Evolutionary conservation across 192 early-diverging fungal genomes (phyloP), one percentile per base, ranked within the genome.

Genomic region (Phlyctochytrium bullatum): DNA sequence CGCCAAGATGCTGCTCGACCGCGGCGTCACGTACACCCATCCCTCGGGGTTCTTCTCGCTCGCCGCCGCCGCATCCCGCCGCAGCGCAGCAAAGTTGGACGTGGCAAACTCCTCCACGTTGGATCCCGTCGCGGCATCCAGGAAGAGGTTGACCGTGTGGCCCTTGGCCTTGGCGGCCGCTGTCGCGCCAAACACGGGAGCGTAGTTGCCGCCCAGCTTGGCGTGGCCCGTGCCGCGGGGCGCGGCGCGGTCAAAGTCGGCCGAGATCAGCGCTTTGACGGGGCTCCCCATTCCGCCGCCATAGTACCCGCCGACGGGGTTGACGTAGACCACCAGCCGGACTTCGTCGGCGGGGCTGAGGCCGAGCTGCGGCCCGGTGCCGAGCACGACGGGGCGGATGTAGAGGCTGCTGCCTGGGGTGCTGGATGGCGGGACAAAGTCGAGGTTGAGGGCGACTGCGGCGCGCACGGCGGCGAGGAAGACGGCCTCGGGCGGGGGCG

Each of bases 151-250:
- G 72, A 92, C 82, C 33, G 83, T 73, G 68, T 85, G 90, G 29
- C 89, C 90, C 32, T 80, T 69, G 51, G 83, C 75, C 64, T 88
- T 89, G 34, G 88, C 88, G 0, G 71, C 76, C 27, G 75, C 68
- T 28, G 88, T 86, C 12, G 86, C 83, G 20, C 67, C 71, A 28
- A 92, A 76, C 1, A 83, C 80, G 27, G 86, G 84, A 3, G 69
- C 88, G 67, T 92, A 92, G 72, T 92, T 92, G 12, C 90, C 90
- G 29, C 87, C 89, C 31, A 89, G 65, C 69, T 92, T 92, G 60
- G 79, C 73, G 54, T 83, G 75, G 34, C 90, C 90, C 16, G 71
- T 78, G 17, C 83, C 83, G 62, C 74, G 56, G 16, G 83, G 71
- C 4, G 83, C 80, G 20, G 83, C 86, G 51, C 90, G 75, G 73